phyloP scores from a whole-genome alignment of 371 early-diverging fungal genomes.

The Mortierella sp. region DNA sequence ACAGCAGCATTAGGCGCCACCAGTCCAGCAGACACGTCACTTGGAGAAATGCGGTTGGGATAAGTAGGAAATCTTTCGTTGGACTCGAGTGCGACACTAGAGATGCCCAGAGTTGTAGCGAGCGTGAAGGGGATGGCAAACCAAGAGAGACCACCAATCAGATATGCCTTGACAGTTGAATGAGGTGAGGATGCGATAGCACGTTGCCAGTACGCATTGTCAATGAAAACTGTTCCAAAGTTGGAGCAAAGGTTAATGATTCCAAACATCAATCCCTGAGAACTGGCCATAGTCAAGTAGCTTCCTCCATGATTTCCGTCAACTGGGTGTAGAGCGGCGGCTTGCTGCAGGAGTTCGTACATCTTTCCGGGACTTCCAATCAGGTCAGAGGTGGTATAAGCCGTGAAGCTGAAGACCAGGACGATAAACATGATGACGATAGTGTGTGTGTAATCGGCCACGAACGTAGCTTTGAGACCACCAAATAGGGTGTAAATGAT shows the following conservation, averaged over 20 bases:
- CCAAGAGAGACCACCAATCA: constrained; percentile 78
- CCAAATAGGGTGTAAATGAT: constrained; percentile 76
- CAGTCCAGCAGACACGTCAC: constrained; percentile 70
- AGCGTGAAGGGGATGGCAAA: constrained; percentile 80
- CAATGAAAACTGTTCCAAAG: constrained; percentile 81
- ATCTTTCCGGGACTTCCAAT: constrained; percentile 75
- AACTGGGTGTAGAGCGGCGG: constrained; percentile 65
- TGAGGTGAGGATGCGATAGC: constrained; percentile 77
- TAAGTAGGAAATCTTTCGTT: constrained; percentile 60
- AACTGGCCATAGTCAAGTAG: constrained; percentile 75
- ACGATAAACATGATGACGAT: constrained; percentile 76
- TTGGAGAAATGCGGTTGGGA: constrained; percentile 56
- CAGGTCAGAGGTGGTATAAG: constrained; percentile 67
- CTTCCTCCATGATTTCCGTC: constrained; percentile 70
- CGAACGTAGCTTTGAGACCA: constrained; percentile 79
- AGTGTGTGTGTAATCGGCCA: constrained; percentile 80
- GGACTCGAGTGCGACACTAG: constrained; percentile 73
- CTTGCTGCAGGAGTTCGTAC: constrained; percentile 71
- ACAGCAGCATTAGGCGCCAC: constrained; percentile 76
- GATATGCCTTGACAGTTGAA: constrained; percentile 76
- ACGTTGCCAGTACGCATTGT: constrained; percentile 80
- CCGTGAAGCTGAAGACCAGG: constrained; percentile 73
- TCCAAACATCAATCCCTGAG: constrained; percentile 75
- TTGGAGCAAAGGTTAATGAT: constrained; percentile 81
- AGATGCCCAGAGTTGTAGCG: constrained; percentile 77